Evolutionary conservation across 352 stramenopile species (phyloP).

Genomic region (Pythium angustatum): DNA sequence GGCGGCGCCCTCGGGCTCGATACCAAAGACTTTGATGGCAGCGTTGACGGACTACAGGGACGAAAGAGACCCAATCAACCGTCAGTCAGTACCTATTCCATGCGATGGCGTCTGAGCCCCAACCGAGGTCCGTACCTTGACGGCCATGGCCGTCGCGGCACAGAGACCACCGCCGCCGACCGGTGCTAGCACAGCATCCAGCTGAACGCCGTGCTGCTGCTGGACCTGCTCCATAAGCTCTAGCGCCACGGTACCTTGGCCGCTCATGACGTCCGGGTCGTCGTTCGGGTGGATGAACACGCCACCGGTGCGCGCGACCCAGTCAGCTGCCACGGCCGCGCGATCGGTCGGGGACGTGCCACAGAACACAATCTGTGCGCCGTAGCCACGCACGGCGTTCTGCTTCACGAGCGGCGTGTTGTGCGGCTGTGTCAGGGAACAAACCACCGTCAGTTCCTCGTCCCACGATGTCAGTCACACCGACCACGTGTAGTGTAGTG

Average conservation of each 20-base stretch:
- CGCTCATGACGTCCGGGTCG: constrained; percentile 91
- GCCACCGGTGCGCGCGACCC: constrained; percentile 30
- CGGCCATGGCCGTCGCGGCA: constrained; percentile 76
- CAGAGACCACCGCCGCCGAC: constrained; percentile 86
- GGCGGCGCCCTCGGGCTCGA: constrained; percentile 65
- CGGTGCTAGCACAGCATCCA: constrained; percentile 86
- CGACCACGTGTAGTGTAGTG: not conserved
- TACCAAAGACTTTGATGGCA: constrained; percentile 64
- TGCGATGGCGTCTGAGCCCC: not conserved
- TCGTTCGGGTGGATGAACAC: constrained; percentile 91
- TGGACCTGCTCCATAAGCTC: constrained; percentile 86
- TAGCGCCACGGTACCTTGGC: constrained; percentile 86
- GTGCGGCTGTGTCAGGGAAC: constrained; percentile 53
- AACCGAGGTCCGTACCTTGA: constrained; percentile 42
- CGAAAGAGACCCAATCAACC: too few species aligned
- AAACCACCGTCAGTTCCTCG: too few species aligned
- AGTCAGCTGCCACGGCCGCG: constrained; percentile 41
- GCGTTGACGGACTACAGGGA: constrained; percentile 40
- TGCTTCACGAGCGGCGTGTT: constrained; percentile 87
- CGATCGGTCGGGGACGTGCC: constrained; percentile 55
- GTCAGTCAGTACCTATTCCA: not conserved
- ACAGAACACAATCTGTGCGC: constrained; percentile 65
- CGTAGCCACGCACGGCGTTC: constrained; percentile 80
- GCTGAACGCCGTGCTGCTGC: constrained; percentile 39
- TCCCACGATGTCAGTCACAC: too few species aligned